A percentile compares a stretch with the other conserved stretches of the same genome.
These are phyloP conservation scores for Silene vulgaris DNA, from an alignment of 179 eudicot species.

Conservation along the genomic window DNA sequence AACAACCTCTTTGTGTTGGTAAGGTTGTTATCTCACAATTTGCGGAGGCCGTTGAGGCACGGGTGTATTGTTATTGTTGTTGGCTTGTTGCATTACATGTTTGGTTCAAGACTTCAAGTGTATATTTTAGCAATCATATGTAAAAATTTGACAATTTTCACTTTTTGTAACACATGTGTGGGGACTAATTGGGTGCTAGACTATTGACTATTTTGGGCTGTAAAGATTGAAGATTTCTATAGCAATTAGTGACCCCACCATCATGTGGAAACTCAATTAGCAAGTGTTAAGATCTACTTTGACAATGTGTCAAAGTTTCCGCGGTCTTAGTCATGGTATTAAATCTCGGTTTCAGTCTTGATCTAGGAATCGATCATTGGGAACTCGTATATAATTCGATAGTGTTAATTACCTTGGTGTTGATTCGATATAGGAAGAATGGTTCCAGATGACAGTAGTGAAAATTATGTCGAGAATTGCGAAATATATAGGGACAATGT, in stretches of 20 bases:
- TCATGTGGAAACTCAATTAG: constrained; percentile 10
- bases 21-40: no score
- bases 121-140: constrained; percentile 9
- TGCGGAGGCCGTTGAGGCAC: no score
- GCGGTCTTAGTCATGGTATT: not conserved
- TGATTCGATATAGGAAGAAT: not conserved
- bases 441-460: no score
- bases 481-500: no score
- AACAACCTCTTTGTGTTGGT: no score
- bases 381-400: not conserved
- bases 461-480: no score
- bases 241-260: constrained; percentile 23
- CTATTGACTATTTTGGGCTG: not conserved
- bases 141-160: not conserved
- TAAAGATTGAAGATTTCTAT: constrained; percentile 13
- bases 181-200: constrained; percentile 14
- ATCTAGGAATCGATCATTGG: not conserved
- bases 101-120: not conserved
- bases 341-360: not conserved
- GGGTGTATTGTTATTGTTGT: no score
- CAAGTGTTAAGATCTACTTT: constrained; percentile 3
- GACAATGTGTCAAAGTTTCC: not conserved
- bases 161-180: constrained; percentile 7
- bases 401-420: not conserved
- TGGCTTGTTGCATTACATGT: not conserved